phyloP scores from a whole-genome alignment of 495 filamentous ascomycete species.

The Lasiosphaeriaceae sp. region DNA sequence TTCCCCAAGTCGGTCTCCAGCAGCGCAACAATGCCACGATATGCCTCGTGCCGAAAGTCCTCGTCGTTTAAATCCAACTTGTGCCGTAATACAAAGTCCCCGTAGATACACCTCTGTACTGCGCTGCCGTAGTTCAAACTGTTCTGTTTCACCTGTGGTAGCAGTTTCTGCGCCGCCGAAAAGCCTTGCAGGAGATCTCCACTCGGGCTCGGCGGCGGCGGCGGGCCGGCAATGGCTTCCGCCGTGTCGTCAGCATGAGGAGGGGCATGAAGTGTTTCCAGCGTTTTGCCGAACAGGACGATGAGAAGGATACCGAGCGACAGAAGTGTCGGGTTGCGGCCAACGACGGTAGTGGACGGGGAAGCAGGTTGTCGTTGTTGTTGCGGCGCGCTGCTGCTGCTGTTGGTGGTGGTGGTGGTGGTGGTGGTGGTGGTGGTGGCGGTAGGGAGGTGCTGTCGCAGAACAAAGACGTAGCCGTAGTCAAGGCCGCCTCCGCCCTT shows the following conservation, averaged over 20 bases:
- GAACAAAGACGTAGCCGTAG: neutral
- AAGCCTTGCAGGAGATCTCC: neutral
- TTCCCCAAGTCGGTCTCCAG: neutral
- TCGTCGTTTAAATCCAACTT: neutral
- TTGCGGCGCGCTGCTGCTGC: neutral
- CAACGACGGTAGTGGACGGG: neutral
- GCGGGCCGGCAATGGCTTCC: neutral
- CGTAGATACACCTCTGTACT: neutral
- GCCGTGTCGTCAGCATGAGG: neutral
- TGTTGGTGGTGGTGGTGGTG: too few relatives aligned
- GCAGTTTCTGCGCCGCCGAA: neutral
- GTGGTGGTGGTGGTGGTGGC: too few relatives aligned
- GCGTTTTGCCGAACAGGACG: conserved; percentile 8
- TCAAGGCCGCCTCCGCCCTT: neutral
- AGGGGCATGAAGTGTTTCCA: conserved; percentile 6
- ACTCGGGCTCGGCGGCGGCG: neutral
- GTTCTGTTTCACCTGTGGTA: neutral
- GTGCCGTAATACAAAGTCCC: neutral
- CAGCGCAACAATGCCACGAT: neutral
- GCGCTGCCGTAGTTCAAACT: neutral
- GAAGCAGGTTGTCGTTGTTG: neutral
- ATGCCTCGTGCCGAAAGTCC: neutral
- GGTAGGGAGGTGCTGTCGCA: neutral
- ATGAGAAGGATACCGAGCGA: conserved; percentile 16
- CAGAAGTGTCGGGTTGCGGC: conserved; percentile 5